A percentile compares a stretch with the other conserved stretches of the same genome.
Evolutionary conservation across 257 asterid species (phyloP).

Genomic region (Paraleonurus japonicus): DNA sequence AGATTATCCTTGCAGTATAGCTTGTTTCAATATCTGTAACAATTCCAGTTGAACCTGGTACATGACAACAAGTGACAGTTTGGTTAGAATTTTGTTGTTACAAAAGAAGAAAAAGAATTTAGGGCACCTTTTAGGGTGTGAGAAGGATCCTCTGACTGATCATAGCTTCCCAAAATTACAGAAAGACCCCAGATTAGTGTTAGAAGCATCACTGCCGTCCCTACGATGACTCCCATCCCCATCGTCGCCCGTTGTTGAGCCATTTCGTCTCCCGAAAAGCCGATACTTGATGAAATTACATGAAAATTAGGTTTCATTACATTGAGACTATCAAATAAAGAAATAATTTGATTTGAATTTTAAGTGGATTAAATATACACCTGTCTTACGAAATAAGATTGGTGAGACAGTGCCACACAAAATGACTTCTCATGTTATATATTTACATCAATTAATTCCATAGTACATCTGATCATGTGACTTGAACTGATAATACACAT

Average conservation of each 20-base stretch:
- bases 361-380: no score
- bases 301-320: neutral
- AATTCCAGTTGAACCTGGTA: conserved; percentile 34
- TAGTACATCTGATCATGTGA: no score
- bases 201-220: conserved; percentile 56
- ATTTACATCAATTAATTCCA: no score
- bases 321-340: no score
- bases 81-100: neutral
- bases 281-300: conserved; percentile 35
- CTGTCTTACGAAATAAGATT: no score
- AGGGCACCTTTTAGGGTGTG: conserved; percentile 25
- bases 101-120: no score
- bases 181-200: conserved; percentile 63
- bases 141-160: conserved; percentile 26
- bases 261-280: conserved; percentile 34
- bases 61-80: neutral
- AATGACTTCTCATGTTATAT: no score
- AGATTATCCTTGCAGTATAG: conserved; percentile 46
- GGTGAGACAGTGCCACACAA: no score
- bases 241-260: conserved; percentile 52
- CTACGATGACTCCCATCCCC: conserved; percentile 65
- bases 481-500: no score
- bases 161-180: conserved; percentile 54
- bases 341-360: no score
- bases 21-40: conserved; percentile 54